phyloP scores from a whole-genome alignment of 1,284 basidiomycete species.

The Irpex rosettiformis region DNA sequence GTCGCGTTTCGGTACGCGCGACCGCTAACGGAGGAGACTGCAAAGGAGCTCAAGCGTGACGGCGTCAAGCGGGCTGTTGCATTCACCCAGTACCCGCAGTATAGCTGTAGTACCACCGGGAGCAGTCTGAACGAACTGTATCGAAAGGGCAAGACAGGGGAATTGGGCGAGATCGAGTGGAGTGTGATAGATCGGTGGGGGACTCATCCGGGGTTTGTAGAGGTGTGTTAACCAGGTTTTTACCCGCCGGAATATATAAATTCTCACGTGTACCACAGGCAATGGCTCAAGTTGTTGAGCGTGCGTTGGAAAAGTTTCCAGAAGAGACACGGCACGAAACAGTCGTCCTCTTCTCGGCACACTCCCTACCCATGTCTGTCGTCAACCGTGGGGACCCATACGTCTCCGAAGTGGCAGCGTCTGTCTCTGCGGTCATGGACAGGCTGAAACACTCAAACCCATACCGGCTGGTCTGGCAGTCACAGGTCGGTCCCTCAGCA shows the following conservation, averaged over 20 bases:
- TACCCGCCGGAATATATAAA: not conserved
- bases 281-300: conserved; percentile 85
- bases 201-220: conserved; percentile 89
- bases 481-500: conserved; percentile 93
- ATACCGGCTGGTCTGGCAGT: conserved; percentile 97
- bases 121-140: conserved; percentile 96
- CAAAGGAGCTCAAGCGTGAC: conserved; percentile 85
- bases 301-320: conserved; percentile 80
- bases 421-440: conserved; percentile 89
- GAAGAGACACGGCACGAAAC: conserved; percentile 66
- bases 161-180: conserved; percentile 78
- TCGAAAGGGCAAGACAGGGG: conserved; percentile 53
- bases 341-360: conserved; percentile 94
- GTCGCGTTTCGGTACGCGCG: conserved; percentile 92
- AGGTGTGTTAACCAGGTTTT: conserved; percentile 52
- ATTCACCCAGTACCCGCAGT: conserved; percentile 99
- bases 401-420: conserved; percentile 91
- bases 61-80: conserved; percentile 92
- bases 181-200: conserved; percentile 99
- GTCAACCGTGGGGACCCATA: conserved; percentile 99
- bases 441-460: conserved; percentile 77
- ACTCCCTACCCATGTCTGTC: conserved; percentile 96
- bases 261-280: conserved; percentile 47
- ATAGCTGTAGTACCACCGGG: conserved; percentile 97
- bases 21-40: conserved; percentile 84